Conservation (phyloP, 495 filamentous ascomycete genomes). For the Aspergillus heteromorphus region DNA sequence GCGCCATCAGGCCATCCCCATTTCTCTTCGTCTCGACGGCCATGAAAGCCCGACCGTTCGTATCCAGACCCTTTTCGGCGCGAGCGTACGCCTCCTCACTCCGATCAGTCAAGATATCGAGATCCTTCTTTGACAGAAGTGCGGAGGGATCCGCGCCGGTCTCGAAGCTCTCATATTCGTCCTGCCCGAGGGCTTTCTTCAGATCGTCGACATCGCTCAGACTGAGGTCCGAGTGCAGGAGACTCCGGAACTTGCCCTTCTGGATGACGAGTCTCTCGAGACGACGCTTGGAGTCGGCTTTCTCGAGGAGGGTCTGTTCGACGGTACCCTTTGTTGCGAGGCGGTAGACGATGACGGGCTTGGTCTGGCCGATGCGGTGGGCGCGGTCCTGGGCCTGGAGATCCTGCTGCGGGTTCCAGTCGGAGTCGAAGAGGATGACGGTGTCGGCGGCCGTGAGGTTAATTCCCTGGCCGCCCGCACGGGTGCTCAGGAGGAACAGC, state of each 20-base stretch:
- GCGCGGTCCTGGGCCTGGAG: conserved; percentile 93
- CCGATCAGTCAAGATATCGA: conserved; percentile 75
- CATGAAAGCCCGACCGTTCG: conserved; percentile 35
- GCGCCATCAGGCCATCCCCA: conserved; percentile 29
- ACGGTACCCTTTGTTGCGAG: conserved; percentile 91
- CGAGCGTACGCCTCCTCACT: conserved; percentile 78
- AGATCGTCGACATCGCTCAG: conserved; percentile 41
- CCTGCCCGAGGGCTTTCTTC: conserved; percentile 41
- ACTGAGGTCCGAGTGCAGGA: conserved; percentile 37
- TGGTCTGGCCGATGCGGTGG: conserved; percentile 89
- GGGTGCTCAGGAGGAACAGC: conserved; percentile 82
- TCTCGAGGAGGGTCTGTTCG: conserved; percentile 81
- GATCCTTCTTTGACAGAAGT: conserved; percentile 70
- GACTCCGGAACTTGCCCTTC: conserved; percentile 68
- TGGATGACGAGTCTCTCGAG: conserved; percentile 94
- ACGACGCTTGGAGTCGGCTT: conserved; percentile 88
- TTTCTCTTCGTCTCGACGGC: conserved; percentile 40
- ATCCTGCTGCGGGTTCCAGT: conserved; percentile 98
- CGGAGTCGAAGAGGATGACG: conserved; percentile 70
- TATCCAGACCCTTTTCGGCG: conserved; percentile 65
- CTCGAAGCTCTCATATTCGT: conserved; percentile 55
- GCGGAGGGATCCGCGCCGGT: conserved; percentile 44
- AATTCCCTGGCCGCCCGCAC: conserved; percentile 92
- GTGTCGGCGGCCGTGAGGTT: conserved; percentile 73
- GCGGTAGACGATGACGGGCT: conserved; percentile 90